Evolutionary conservation across 2,329 filamentous ascomycete species (phyloP).

Genomic region (Neofusicoccum umdonicola): DNA sequence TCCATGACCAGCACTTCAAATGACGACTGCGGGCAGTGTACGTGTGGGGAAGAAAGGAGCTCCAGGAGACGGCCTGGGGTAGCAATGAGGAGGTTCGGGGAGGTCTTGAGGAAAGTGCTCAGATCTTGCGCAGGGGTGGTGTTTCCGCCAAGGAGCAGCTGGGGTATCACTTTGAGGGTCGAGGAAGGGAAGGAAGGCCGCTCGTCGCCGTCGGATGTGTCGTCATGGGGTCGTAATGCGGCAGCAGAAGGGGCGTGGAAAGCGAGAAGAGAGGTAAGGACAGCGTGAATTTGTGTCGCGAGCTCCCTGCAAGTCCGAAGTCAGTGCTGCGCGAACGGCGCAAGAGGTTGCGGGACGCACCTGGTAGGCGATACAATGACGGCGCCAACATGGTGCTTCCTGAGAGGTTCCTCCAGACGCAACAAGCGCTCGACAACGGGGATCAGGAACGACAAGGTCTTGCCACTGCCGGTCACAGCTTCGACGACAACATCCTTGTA

Average conservation of each 20-base stretch:
- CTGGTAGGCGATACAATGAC: slow-evolving; percentile 88
- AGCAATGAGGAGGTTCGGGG: slow-evolving; percentile 84
- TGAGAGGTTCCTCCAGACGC: slow-evolving; percentile 75
- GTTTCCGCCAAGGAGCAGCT: slow-evolving; percentile 81
- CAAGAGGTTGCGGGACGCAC: slow-evolving; percentile 27
- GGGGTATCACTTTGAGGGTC: slow-evolving; percentile 68
- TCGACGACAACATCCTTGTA: slow-evolving; percentile 94
- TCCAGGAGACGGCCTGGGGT: slow-evolving; percentile 90
- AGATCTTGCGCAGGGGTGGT: slow-evolving; percentile 83
- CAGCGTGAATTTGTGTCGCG: slow-evolving; percentile 83
- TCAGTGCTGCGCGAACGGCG: neutral
- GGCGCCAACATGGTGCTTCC: slow-evolving; percentile 84
- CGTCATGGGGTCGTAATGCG: slow-evolving; percentile 54
- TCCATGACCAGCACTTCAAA: slow-evolving; percentile 93
- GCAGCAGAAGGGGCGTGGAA: slow-evolving; percentile 82
- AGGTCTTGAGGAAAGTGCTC: slow-evolving; percentile 76
- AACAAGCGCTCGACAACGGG: slow-evolving; percentile 81
- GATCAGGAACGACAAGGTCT: slow-evolving; percentile 82
- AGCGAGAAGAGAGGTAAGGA: slow-evolving; percentile 71
- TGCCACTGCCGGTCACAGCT: slow-evolving; percentile 88
- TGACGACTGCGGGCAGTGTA: slow-evolving; percentile 81
- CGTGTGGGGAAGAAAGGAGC: slow-evolving; percentile 79
- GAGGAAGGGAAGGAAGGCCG: slow-evolving; percentile 44
- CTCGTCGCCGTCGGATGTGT: slow-evolving; percentile 39
- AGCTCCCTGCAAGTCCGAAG: slow-evolving; percentile 63